phyloP scores from a whole-genome alignment of 1,139 yeast species.

The Debaryomyces subglobosus region DNA sequence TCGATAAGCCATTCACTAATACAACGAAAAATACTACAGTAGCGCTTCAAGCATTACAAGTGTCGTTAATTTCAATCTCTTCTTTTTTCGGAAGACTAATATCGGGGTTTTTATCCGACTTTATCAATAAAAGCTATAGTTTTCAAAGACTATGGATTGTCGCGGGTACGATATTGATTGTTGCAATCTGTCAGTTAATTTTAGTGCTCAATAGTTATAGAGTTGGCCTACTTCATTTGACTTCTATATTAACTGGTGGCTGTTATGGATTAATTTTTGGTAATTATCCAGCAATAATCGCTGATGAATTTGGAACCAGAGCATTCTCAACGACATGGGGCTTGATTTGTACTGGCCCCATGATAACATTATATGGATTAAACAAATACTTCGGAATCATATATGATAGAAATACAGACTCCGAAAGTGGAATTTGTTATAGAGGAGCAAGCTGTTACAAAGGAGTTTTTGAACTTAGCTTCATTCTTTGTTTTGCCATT shows the following conservation, averaged over 20 bases:
- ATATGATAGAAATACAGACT: slow-evolving; percentile 39
- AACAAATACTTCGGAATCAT: slow-evolving; percentile 45
- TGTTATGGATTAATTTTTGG: slow-evolving; percentile 48
- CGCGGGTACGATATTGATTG: slow-evolving; percentile 28
- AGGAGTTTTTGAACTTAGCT: slow-evolving; percentile 37
- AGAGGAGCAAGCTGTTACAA: slow-evolving; percentile 42
- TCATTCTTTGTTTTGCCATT: slow-evolving; percentile 26
- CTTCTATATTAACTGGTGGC: slow-evolving; percentile 40
- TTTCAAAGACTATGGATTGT: slow-evolving; percentile 48
- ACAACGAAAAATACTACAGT: slow-evolving; percentile 24
- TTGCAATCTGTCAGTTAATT: slow-evolving; percentile 35
- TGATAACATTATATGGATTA: slow-evolving; percentile 35
- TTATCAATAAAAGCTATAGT: slow-evolving; percentile 32
- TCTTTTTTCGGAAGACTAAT: slow-evolving; percentile 45
- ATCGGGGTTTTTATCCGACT: slow-evolving; percentile 44
- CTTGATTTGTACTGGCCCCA: slow-evolving; percentile 46
- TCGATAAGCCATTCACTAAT: neutral
- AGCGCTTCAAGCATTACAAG: slow-evolving; percentile 48
- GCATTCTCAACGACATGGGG: slow-evolving; percentile 52
- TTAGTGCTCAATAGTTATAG: slow-evolving; percentile 32
- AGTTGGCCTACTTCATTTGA: slow-evolving; percentile 29
- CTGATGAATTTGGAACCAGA: slow-evolving; percentile 46
- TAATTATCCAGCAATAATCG: slow-evolving; percentile 50
- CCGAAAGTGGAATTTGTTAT: slow-evolving; percentile 36
- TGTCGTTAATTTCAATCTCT: slow-evolving; percentile 43